These are phyloP conservation scores for Moricandia arvensis DNA, from an alignment of 345 rosid species.

Conservation along the genomic window DNA sequence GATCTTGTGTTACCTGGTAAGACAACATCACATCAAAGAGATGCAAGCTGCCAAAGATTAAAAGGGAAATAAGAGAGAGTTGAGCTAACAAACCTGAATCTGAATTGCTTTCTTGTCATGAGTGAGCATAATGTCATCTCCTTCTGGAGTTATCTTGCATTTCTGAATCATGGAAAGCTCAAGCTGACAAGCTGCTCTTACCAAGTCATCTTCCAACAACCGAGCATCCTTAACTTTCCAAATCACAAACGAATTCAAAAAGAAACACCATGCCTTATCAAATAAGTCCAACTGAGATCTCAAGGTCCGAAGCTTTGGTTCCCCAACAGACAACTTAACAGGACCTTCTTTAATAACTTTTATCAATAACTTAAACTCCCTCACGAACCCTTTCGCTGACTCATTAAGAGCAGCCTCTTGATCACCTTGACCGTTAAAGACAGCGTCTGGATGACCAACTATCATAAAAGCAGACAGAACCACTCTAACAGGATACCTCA, in stretches of 20 bases:
- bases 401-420: conserved; percentile 70
- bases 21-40: background rate
- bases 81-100: conserved; percentile 57
- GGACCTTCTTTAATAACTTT: conserved; percentile 74
- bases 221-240: conserved; percentile 99
- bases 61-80: background rate
- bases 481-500: conserved; percentile 86
- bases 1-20: conserved; percentile 77
- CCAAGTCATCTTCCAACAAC: conserved; percentile 81
- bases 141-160: conserved; percentile 73
- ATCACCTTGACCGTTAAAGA: conserved; percentile 85
- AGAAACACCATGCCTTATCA: conserved; percentile 87
- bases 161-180: conserved; percentile 96
- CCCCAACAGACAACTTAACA: conserved; percentile 46
- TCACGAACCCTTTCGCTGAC: conserved; percentile 63
- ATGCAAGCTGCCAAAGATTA: background rate
- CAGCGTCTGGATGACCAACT: conserved; percentile 95
- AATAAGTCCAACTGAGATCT: conserved; percentile 73
- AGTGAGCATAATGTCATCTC: conserved; percentile 55
- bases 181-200: conserved; percentile 97
- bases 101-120: conserved; percentile 94
- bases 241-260: conserved; percentile 80
- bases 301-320: conserved; percentile 58
- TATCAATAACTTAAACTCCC: conserved; percentile 69
- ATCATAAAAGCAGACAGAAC: conserved; percentile 96